Evolutionary conservation across 768 basidiomycete species (phyloP).

Genomic region (Mycena olivaceomarginata): DNA sequence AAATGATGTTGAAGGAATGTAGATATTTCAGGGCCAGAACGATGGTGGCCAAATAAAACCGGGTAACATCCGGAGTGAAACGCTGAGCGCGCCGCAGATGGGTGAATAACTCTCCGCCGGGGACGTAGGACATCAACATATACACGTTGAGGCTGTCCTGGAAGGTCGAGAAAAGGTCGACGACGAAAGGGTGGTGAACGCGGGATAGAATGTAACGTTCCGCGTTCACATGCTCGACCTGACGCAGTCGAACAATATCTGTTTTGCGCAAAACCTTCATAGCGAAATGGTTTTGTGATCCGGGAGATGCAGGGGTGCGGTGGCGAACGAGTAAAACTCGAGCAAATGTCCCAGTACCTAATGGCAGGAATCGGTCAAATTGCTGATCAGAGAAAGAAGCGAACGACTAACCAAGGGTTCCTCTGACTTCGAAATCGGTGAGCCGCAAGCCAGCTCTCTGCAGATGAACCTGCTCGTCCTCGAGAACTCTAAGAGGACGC

Average conservation of each 20-base stretch:
- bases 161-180: conserved; percentile 96
- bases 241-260: conserved; percentile 91
- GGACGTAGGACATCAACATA: conserved; percentile 97
- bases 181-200: conserved; percentile 95
- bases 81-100: conserved; percentile 95
- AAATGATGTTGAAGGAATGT: conserved; percentile 97
- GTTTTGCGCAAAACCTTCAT: conserved; percentile 93
- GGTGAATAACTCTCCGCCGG: conserved; percentile 98
- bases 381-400: conserved; percentile 21
- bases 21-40: conserved; percentile 96
- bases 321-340: conserved; percentile 94
- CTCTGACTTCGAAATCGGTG: conserved; percentile 89
- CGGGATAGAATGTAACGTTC: conserved; percentile 95
- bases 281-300: conserved; percentile 82
- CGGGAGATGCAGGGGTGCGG: conserved; percentile 67
- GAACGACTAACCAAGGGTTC: conserved; percentile 78
- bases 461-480: conserved; percentile 83
- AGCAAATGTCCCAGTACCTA: conserved; percentile 97
- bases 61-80: conserved; percentile 97
- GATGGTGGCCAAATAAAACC: conserved; percentile 98
- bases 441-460: conserved; percentile 76
- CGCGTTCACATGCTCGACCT: conserved; percentile 98
- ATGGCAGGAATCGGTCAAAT: conserved; percentile 18
- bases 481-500: conserved; percentile 76
- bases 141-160: conserved; percentile 98